Conservation (phyloP, 2,329 filamentous ascomycete species). For the Fusarium nelsonii region DNA sequence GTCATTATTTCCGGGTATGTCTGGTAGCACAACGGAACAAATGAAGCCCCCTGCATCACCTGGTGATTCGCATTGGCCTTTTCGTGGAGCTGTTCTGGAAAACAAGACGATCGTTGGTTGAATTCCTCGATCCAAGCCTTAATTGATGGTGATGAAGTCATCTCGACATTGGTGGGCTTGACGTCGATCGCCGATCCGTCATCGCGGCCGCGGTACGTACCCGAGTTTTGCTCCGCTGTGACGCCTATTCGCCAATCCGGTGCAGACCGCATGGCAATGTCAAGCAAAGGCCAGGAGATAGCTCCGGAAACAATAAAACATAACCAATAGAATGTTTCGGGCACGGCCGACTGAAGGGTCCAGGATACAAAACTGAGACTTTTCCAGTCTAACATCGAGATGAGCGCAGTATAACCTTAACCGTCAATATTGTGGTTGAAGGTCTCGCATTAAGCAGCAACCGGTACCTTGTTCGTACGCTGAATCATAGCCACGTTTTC, state of each 20-base stretch:
- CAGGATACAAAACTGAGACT: conserved; percentile 9
- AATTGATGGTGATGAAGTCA: conserved; percentile 46
- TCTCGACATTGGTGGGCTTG: conserved; percentile 28
- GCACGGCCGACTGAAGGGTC: background rate
- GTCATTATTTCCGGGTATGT: conserved; percentile 28
- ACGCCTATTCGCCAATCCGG: conserved; percentile 18
- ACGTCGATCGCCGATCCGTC: conserved; percentile 40
- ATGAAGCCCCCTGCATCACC: conserved; percentile 21
- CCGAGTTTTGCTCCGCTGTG: conserved; percentile 33
- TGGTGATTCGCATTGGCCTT: conserved; percentile 10
- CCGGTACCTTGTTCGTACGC: no score
- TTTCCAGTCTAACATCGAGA: conserved; percentile 10
- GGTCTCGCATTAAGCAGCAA: background rate
- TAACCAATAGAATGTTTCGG: background rate
- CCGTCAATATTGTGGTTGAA: conserved; percentile 2
- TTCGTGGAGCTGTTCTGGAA: background rate
- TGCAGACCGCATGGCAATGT: conserved; percentile 1
- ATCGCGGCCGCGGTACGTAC: conserved; percentile 28
- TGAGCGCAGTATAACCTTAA: background rate
- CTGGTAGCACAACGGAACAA: conserved; percentile 13
- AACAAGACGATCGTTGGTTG: conserved; percentile 32
- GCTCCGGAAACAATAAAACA: conserved; percentile 3
- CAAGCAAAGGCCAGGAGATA: background rate
- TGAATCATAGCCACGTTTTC: background rate
- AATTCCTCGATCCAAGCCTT: conserved; percentile 40